Conservation (phyloP, 2,329 filamentous ascomycete species). For the Arthrobotrys pseudoclavata region DNA sequence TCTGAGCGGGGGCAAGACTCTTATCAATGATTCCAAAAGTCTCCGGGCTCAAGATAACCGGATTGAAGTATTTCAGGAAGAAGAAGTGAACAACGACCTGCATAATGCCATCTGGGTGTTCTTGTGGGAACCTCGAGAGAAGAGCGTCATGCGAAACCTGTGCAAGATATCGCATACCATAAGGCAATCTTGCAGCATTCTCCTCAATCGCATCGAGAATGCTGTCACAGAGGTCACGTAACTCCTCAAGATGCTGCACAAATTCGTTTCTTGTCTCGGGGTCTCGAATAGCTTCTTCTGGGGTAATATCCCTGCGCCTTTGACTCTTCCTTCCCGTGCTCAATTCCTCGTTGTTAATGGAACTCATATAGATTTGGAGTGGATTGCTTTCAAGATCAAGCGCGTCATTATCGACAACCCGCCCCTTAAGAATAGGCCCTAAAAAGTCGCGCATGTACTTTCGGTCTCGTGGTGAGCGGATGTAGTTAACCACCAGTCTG, state of each 20-base stretch:
- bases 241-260: conserved; percentile 92
- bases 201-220: conserved; percentile 87
- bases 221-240: conserved; percentile 93
- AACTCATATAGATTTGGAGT: conserved; percentile 94
- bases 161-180: conserved; percentile 88
- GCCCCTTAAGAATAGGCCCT: conserved; percentile 86
- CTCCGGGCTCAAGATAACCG: conserved; percentile 88
- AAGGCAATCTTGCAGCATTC: conserved; percentile 87
- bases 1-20: conserved; percentile 88
- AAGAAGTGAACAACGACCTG: conserved; percentile 91
- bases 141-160: conserved; percentile 87
- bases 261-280: conserved; percentile 92
- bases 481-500: conserved; percentile 87
- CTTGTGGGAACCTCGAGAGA: conserved; percentile 81
- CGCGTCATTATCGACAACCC: conserved; percentile 90
- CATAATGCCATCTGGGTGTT: conserved; percentile 81
- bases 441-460: conserved; percentile 91
- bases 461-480: conserved; percentile 84
- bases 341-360: conserved; percentile 97
- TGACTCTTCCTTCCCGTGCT: conserved; percentile 87
- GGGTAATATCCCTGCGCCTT: conserved; percentile 84
- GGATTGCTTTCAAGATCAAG: conserved; percentile 96
- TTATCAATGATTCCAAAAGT: conserved; percentile 93
- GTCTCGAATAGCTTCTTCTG: conserved; percentile 95
- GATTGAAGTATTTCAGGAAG: conserved; percentile 93